Conservation (phyloP, 1,284 basidiomycete species). For the Rhodotorula sp. region DNA sequence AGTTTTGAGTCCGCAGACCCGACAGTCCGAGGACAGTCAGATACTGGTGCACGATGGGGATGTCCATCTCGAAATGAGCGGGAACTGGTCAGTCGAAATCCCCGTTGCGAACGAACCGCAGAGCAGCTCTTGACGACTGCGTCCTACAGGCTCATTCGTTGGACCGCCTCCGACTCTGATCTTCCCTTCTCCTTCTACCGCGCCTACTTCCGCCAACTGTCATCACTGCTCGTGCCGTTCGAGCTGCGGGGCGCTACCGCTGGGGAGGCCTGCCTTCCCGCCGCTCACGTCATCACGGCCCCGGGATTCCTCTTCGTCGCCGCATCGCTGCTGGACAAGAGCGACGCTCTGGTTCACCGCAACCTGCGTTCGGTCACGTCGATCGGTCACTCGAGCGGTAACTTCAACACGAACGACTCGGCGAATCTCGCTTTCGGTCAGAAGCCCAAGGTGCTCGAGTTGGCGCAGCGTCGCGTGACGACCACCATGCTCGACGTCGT, state of each 20-base stretch:
- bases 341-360: slow-evolving; percentile 45
- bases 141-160: slow-evolving; percentile 44
- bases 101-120: too few species aligned
- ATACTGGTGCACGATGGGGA: slow-evolving; percentile 37
- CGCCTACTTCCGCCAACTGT: slow-evolving; percentile 55
- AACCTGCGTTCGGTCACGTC: slow-evolving; percentile 47
- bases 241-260: slow-evolving; percentile 35
- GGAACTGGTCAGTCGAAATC: slow-evolving; percentile 40
- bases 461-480: slow-evolving; percentile 54
- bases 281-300: slow-evolving; percentile 49
- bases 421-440: slow-evolving; percentile 53
- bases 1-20: slow-evolving; percentile 9
- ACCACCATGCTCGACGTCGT: slow-evolving; percentile 53
- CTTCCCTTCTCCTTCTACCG: slow-evolving; percentile 57
- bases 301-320: slow-evolving; percentile 51
- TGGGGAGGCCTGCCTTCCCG: slow-evolving; percentile 40
- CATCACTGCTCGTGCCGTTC: slow-evolving; percentile 50
- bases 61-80: slow-evolving; percentile 41
- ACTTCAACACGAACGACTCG: slow-evolving; percentile 54
- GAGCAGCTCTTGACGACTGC: background rate
- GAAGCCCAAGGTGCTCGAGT: slow-evolving; percentile 55
- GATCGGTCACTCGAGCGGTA: slow-evolving; percentile 50
- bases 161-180: slow-evolving; percentile 53
- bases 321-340: slow-evolving; percentile 46
- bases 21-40: background rate